phyloP scores from a whole-genome alignment of 129 eudicot species.

The Escallonia herrerae region DNA sequence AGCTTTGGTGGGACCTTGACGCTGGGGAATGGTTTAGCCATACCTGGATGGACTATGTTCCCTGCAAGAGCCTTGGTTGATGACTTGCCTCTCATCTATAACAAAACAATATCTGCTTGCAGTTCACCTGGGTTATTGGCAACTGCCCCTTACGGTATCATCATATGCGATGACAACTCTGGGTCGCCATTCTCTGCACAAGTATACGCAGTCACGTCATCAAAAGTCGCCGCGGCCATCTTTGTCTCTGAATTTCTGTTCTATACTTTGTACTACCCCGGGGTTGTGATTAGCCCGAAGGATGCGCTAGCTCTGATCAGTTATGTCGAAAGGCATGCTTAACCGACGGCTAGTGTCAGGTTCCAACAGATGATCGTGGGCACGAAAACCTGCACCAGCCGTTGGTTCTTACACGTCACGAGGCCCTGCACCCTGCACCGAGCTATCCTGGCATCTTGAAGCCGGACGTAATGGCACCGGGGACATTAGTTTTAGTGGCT shows the following conservation, averaged over 20 bases:
- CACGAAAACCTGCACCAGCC: slow-evolving; percentile 8
- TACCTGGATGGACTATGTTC: slow-evolving; percentile 28
- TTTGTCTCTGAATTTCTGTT: slow-evolving; percentile 7
- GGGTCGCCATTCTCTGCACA: neutral
- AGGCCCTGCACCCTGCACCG: slow-evolving; percentile 18
- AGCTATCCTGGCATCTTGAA: slow-evolving; percentile 17
- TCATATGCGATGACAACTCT: slow-evolving; percentile 13
- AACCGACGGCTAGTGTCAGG: slow-evolving; percentile 10
- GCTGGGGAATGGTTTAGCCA: slow-evolving; percentile 18
- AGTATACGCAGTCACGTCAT: neutral
- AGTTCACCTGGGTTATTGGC: slow-evolving; percentile 7
- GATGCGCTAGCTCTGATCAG: slow-evolving; percentile 17
- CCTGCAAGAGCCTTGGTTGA: slow-evolving; percentile 17
- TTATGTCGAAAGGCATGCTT: slow-evolving; percentile 4
- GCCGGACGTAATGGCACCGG: slow-evolving; percentile 29
- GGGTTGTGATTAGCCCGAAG: slow-evolving; percentile 21
- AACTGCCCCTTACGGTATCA: neutral
- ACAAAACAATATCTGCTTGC: slow-evolving; percentile 20
- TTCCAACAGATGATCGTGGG: slow-evolving; percentile 24
- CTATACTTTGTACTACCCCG: slow-evolving; percentile 15
- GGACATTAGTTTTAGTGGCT: slow-evolving; percentile 14
- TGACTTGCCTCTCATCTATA: slow-evolving; percentile 19
- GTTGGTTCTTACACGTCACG: slow-evolving; percentile 15
- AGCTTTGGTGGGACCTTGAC: slow-evolving; percentile 19
- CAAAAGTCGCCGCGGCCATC: slow-evolving; percentile 19